Base-by-base conservation (phyloP, 768 basidiomycete genomes). In the Phlebiopsis flavidoalba region DNA sequence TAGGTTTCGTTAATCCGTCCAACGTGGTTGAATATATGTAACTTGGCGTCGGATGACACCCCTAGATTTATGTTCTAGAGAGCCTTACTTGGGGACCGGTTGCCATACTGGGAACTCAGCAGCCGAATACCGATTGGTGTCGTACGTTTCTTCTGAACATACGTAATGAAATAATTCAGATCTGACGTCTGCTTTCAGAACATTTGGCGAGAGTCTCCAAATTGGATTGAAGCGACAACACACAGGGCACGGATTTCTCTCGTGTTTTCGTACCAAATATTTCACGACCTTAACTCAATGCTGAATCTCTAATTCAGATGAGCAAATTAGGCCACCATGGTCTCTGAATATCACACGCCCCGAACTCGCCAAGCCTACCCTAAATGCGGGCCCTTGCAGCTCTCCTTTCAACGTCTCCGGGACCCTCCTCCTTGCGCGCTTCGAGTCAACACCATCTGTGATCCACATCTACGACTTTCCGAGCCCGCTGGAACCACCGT, bases 331-430 rank as follows among this genome's bases (percentile, higher is more conserved):
- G 35, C 79, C 86, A 0, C 79, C 83, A 15, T 81, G 84, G 63
- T 76, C 81, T 0, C 74, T 91, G 37, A 69, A 76, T 10, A 62
- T 83, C 21, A 72, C 73, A 8, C 81, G 82, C 12, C 73, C 77
- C 8, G 91, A 90, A 70, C 76, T 78, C 37, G 80, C 82, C 6
- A 89, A 70, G 74, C 85, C 31, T 79, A 81, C 61, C 86, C 86
- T 4, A 91, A 84, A 70, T 82, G 80, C 43, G 91, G 91, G 8
- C 77, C 83, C 0, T 74, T 81, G 7, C 89, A 93, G 64, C 73
- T 98, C 24, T 84, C 89, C 59, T 96, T n/a, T 93, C 84, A 93
- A 94, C 71, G 78, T 82, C 54, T 85, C 83, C 11, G 94, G 92
- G 14, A 86, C 79, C 1, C 74, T 90, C 17, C 72, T 97, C 8